Conservation (phyloP, 192 early-diverging fungal genomes). For the Glomus cerebriforme region DNA sequence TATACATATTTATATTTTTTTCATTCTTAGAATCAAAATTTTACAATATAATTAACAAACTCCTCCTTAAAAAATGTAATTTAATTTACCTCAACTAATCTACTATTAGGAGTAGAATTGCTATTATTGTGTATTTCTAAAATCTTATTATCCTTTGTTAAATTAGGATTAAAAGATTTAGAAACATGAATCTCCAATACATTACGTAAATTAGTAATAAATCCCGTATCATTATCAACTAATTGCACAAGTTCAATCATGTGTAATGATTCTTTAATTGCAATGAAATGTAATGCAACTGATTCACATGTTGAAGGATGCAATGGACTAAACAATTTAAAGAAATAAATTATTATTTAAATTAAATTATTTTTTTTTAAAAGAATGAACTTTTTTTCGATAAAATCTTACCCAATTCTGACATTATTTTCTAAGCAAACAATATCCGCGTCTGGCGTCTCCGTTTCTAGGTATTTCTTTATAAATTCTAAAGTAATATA, state of each 20-base stretch:
- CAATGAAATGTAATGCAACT: slow-evolving; percentile 58
- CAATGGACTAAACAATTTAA: slow-evolving; percentile 44
- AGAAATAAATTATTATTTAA: neutral
- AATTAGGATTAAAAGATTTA: neutral
- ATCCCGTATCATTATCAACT: slow-evolving; percentile 63
- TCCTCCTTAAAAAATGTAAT: neutral
- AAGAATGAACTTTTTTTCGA: neutral
- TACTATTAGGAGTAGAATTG: neutral
- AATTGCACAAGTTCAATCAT: slow-evolving; percentile 59
- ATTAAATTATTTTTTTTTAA: neutral
- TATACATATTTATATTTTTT: too few species aligned
- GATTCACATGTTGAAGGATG: slow-evolving; percentile 59
- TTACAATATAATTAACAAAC: neutral
- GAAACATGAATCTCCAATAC: slow-evolving; percentile 30
- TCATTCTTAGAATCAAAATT: too few species aligned
- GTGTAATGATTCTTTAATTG: slow-evolving; percentile 58
- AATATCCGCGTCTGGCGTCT: slow-evolving; percentile 61
- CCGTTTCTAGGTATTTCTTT: slow-evolving; percentile 55
- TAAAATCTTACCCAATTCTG: slow-evolving; percentile 48
- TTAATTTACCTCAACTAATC: neutral
- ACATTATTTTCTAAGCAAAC: slow-evolving; percentile 63
- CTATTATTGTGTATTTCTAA: neutral
- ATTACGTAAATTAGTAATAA: slow-evolving; percentile 59
- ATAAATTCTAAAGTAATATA: slow-evolving; percentile 44
- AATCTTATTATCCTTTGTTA: neutral